Evolutionary conservation across 2,329 filamentous ascomycete species (phyloP).

Genomic region (Pyrenophora graminea): DNA sequence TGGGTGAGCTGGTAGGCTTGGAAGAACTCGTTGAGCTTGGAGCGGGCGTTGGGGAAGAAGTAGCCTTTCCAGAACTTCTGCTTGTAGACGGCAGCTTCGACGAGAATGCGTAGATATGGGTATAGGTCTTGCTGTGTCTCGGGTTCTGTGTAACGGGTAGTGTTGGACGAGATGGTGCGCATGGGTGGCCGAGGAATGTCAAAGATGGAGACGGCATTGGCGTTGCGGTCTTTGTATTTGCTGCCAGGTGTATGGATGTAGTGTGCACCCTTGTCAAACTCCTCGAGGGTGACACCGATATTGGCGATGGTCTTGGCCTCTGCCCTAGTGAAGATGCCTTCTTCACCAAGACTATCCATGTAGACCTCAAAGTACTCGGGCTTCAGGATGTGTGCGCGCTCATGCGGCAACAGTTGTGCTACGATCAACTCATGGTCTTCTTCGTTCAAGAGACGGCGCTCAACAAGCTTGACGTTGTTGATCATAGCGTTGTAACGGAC

Average conservation of each 20-base stretch:
- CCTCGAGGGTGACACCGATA: conserved; percentile 3
- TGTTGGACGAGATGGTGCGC: not conserved
- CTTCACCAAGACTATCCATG: conserved; percentile 7
- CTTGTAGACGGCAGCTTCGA: conserved; percentile 22
- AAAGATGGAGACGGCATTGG: conserved; percentile 4
- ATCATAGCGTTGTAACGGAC: conserved; percentile 9
- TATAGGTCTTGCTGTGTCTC: not conserved
- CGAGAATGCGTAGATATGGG: conserved; percentile 11
- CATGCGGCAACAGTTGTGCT: conserved; percentile 12
- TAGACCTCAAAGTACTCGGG: conserved; percentile 16
- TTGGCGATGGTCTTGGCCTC: not conserved
- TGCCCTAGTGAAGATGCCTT: conserved; percentile 8
- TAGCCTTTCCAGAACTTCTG: conserved; percentile 18
- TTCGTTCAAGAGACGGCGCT: conserved; percentile 1
- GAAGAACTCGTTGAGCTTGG: conserved; percentile 12
- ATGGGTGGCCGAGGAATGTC: conserved; percentile 4
- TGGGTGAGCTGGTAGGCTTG: conserved; percentile 7
- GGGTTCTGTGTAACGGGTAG: not conserved
- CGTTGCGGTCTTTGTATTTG: not conserved
- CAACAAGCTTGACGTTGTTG: conserved; percentile 3
- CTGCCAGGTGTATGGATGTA: not conserved
- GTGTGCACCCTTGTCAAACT: conserved; percentile 6
- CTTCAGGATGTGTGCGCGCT: conserved; percentile 2
- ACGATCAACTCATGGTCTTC: conserved; percentile 15
- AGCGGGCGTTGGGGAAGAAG: conserved; percentile 13